Conservation (phyloP, 805 yeast genomes). For the Candida piceae region DNA sequence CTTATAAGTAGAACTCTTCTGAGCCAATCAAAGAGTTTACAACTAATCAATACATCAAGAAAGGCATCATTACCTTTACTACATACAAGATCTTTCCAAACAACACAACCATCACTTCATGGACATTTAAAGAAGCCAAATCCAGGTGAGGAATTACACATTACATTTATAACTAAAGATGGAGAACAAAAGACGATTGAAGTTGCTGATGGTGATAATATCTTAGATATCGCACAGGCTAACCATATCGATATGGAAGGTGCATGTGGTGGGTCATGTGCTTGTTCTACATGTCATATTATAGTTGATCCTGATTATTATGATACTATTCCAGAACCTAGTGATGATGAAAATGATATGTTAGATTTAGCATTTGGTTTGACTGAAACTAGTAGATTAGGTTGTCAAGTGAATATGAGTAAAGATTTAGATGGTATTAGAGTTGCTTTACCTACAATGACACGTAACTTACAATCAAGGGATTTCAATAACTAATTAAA, state of each 20-base stretch:
- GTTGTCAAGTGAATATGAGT: slow-evolving; percentile 88
- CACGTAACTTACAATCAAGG: slow-evolving; percentile 79
- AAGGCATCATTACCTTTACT: too few relatives aligned
- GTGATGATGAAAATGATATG: slow-evolving; percentile 98
- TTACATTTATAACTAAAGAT: slow-evolving; percentile 89
- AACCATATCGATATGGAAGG: slow-evolving; percentile 93
- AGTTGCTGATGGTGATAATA: slow-evolving; percentile 87
- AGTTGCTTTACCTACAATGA: slow-evolving; percentile 96
- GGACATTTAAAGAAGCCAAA: slow-evolving; percentile 89
- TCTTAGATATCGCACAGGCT: slow-evolving; percentile 93
- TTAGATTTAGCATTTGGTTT: slow-evolving; percentile 94
- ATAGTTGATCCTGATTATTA: slow-evolving; percentile 94
- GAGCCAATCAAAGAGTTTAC: background rate
- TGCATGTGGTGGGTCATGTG: slow-evolving; percentile 99
- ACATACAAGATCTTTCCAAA: slow-evolving; percentile 12
- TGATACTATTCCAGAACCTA: slow-evolving; percentile 89
- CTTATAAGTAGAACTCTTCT: background rate
- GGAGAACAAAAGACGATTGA: slow-evolving; percentile 79
- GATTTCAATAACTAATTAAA: slow-evolving; percentile 58
- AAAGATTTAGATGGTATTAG: slow-evolving; percentile 90
- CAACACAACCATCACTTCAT: slow-evolving; percentile 36
- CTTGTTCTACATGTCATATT: slow-evolving; percentile 96
- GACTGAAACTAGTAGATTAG: slow-evolving; percentile 93
- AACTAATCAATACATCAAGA: too few relatives aligned
- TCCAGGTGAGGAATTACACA: slow-evolving; percentile 84